Evolutionary conservation across 768 basidiomycete genomes (phyloP), one percentile per base, ranked within the genome.

Genomic region (Lactarius psammicola): DNA sequence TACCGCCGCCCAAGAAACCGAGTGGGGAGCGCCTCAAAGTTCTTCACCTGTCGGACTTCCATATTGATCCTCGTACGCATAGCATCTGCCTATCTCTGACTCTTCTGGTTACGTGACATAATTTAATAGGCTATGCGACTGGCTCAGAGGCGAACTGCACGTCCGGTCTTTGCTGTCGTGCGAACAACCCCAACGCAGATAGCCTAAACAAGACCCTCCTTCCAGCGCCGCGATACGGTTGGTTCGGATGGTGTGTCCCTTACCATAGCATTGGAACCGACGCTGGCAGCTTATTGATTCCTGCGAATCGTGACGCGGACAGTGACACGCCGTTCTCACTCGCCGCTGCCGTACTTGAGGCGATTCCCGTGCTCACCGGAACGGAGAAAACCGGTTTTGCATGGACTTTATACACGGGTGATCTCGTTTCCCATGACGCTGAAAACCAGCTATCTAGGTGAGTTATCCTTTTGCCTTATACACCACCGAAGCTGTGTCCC

Each of bases 1-100:
- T 87, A 15, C 88, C 87, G n/a, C 66, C 78, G 11, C 79, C 80
- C n/a, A 87, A 81, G 73, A 79, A 80, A 72, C 81, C 82, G 18
- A 88, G 84, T 53, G 89, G 89, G 15, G 75, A 88, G 70, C 80
- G 84, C 42, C 76, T 90, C 51, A 90, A 89, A 72, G 85, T 91
- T 0, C 75, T 92, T 64, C 90, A 92, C 72, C 63, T 92, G n/a
- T 89, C 88, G 1, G 90, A 92, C 71, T 79, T 89, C 63, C 90
- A 91, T 73, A 75, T 92, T 58, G 90, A 92, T 74, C 86, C 89
- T 44, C 82, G 89, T 87, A 69, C 57, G 81, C 70, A n/a, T 28
- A 11, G 11, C 5, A 38, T 34, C 8, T 53, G 56, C 51, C 15
- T 60, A n/a, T n/a, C n/a, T 60, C 56, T 38, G 28, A n/a, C n/a